These are phyloP conservation scores for Hypoxylon lienhwacheense DNA, from an alignment of 495 filamentous ascomycete genomes.

Conservation along the genomic window DNA sequence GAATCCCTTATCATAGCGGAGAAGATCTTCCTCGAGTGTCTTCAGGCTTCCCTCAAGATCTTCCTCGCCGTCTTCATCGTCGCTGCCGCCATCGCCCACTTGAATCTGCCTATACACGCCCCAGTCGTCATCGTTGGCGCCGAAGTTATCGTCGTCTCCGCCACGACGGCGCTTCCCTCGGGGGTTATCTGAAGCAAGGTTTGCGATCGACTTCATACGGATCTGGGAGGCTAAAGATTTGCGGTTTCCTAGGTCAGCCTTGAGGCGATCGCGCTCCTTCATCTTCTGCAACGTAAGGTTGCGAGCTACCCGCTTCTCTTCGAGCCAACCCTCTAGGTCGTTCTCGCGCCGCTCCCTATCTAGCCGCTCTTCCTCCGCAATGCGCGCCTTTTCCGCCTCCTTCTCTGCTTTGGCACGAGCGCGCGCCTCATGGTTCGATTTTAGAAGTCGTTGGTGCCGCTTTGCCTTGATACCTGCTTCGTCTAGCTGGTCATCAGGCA, in stretches of 20 bases:
- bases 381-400: slow-evolving; percentile 79
- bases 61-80: slow-evolving; percentile 82
- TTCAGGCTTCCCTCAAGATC: slow-evolving; percentile 74
- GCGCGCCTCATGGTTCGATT: slow-evolving; percentile 89
- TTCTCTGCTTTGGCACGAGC: slow-evolving; percentile 93
- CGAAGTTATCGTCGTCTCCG: slow-evolving; percentile 85
- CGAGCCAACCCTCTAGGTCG: slow-evolving; percentile 84
- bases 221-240: slow-evolving; percentile 94
- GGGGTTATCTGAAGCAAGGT: slow-evolving; percentile 88
- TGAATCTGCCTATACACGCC: slow-evolving; percentile 91
- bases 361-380: slow-evolving; percentile 76
- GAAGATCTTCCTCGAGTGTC: slow-evolving; percentile 76
- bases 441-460: slow-evolving; percentile 85
- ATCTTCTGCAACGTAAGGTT: slow-evolving; percentile 76
- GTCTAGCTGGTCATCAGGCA: slow-evolving; percentile 89
- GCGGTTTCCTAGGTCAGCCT: slow-evolving; percentile 89
- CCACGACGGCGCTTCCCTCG: slow-evolving; percentile 72
- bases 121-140: slow-evolving; percentile 97
- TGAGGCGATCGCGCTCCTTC: slow-evolving; percentile 89
- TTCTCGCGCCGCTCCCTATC: slow-evolving; percentile 83
- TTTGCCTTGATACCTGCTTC: slow-evolving; percentile 89
- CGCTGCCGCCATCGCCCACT: slow-evolving; percentile 69
- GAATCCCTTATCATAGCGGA: slow-evolving; percentile 84
- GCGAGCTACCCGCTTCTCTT: slow-evolving; percentile 73
- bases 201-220: slow-evolving; percentile 98